Conservation (phyloP, 164 flowering plant species). For the Macadamia tetraphylla region DNA sequence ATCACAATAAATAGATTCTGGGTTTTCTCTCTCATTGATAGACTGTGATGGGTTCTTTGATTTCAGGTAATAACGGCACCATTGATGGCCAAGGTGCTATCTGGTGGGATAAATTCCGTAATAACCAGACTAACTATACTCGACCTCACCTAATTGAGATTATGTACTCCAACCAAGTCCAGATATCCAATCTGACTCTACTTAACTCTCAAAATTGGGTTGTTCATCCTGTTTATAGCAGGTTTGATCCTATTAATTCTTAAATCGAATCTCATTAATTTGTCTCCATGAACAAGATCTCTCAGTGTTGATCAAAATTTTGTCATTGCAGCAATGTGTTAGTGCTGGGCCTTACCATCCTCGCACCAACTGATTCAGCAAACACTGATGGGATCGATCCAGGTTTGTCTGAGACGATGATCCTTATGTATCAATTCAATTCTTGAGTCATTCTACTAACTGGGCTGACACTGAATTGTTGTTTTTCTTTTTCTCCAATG, state of each 20-base stretch:
- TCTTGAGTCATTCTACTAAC: too few relatives aligned
- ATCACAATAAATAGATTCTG: too few relatives aligned
- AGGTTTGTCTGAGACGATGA: conserved; percentile 17
- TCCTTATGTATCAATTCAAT: too few relatives aligned
- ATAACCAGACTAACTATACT: conserved; percentile 16
- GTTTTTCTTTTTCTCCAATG: background rate
- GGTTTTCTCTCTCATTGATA: too few relatives aligned
- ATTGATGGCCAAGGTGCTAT: conserved; percentile 28
- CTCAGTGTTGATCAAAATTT: too few relatives aligned
- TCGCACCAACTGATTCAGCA: conserved; percentile 40
- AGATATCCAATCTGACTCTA: conserved; percentile 29
- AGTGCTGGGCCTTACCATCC: conserved; percentile 41
- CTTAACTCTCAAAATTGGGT: conserved; percentile 28
- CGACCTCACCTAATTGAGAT: conserved; percentile 29
- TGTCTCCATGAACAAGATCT: too few relatives aligned
- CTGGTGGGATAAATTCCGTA: conserved; percentile 30
- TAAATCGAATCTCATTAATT: background rate
- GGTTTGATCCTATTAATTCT: conserved; percentile 1
- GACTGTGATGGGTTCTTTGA: background rate
- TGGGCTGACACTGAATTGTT: too few relatives aligned
- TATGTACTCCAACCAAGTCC: conserved; percentile 23
- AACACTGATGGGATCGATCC: conserved; percentile 63
- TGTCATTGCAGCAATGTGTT: conserved; percentile 31
- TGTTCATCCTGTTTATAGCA: conserved; percentile 32
- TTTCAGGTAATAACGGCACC: conserved; percentile 27